Percentiles rank a stretch among this genome's conserved stretches.
Evolutionary conservation across 2,329 filamentous ascomycete genomes (phyloP).

Genomic region (Cytospora paraplurivora): DNA sequence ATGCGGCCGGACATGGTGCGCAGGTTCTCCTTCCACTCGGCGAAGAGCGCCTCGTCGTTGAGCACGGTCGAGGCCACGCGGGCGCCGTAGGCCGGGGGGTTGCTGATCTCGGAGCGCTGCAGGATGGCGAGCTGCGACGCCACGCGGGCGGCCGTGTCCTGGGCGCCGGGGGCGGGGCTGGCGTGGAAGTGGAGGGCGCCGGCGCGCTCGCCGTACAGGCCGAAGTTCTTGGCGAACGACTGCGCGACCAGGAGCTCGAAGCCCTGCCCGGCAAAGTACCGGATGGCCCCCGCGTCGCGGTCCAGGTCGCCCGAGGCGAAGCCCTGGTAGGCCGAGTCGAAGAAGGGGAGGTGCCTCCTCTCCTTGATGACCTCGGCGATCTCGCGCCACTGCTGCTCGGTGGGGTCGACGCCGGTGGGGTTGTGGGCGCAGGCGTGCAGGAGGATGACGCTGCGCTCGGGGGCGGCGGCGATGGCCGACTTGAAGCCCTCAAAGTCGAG

Average conservation of each 20-base stretch:
- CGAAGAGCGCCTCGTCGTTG: constrained; percentile 79
- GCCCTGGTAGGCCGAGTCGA: constrained; percentile 96
- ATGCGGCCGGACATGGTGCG: constrained; percentile 94
- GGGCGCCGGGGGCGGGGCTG: constrained; percentile 67
- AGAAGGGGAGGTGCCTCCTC: constrained; percentile 93
- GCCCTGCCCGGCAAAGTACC: constrained; percentile 89
- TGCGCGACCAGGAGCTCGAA: constrained; percentile 88
- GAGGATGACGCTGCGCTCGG: constrained; percentile 80
- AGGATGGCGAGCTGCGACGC: constrained; percentile 89
- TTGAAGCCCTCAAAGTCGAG: constrained; percentile 93
- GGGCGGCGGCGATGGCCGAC: constrained; percentile 67
- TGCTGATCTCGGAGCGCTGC: constrained; percentile 96
- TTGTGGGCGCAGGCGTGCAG: constrained; percentile 98
- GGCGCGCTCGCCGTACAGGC: constrained; percentile 93
- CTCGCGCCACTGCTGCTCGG: constrained; percentile 90
- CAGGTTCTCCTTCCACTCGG: constrained; percentile 91
- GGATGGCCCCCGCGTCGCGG: constrained; percentile 87
- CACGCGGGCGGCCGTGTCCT: constrained; percentile 62
- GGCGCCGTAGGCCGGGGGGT: constrained; percentile 92
- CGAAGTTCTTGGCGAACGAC: constrained; percentile 98
- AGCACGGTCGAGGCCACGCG: constrained; percentile 83
- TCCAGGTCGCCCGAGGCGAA: constrained; percentile 90
- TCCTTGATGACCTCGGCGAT: constrained; percentile 75
- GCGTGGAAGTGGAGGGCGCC: constrained; percentile 96
- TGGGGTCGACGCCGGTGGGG: constrained; percentile 95